A percentile compares a stretch with the other conserved stretches of the same genome.
phyloP scores from a whole-genome alignment of 495 filamentous ascomycete genomes.

The Haplographium delicatum region DNA sequence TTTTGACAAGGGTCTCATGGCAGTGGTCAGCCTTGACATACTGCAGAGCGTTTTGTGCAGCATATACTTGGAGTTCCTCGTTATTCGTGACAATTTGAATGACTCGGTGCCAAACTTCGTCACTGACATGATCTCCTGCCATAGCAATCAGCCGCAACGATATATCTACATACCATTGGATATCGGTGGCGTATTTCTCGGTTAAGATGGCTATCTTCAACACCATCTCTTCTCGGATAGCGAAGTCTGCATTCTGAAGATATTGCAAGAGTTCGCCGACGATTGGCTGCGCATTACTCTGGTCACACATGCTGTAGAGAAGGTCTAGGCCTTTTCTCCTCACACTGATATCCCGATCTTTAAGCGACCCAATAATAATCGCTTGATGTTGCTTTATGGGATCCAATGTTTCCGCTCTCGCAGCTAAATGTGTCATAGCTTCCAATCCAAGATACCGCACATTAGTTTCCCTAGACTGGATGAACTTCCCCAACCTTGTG shows the following conservation, averaged over 20 bases:
- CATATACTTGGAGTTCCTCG: slow-evolving; percentile 95
- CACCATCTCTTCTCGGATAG: slow-evolving; percentile 98
- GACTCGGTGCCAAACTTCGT: slow-evolving; percentile 98
- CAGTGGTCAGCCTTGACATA: slow-evolving; percentile 89
- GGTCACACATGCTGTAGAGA: slow-evolving; percentile 99
- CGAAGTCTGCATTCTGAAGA: slow-evolving; percentile 93
- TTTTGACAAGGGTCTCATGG: slow-evolving; percentile 96
- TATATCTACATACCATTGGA: slow-evolving; percentile 99
- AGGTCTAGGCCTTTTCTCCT: slow-evolving; percentile 92
- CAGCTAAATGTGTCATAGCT: slow-evolving; percentile 97
- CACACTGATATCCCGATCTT: slow-evolving; percentile 96
- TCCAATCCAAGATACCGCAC: slow-evolving; percentile 95
- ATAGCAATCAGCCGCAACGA: slow-evolving; percentile 91
- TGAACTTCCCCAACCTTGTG: slow-evolving; percentile 89
- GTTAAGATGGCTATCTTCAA: slow-evolving; percentile 97
- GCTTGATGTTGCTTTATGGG: slow-evolving; percentile 98
- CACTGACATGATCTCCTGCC: slow-evolving; percentile 97
- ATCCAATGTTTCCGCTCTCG: slow-evolving; percentile 87
- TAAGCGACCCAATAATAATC: slow-evolving; percentile 88
- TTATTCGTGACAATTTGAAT: slow-evolving; percentile 99
- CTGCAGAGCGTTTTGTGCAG: slow-evolving; percentile 82
- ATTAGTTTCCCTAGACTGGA: slow-evolving; percentile 94
- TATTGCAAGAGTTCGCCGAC: slow-evolving; percentile 92
- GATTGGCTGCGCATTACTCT: slow-evolving; percentile 83
- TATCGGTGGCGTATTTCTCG: slow-evolving; percentile 96